Evolutionary conservation across 140 eudicot genomes (phyloP), one percentile per base, ranked within the genome.

Genomic region (Ambrosia hybrid): DNA sequence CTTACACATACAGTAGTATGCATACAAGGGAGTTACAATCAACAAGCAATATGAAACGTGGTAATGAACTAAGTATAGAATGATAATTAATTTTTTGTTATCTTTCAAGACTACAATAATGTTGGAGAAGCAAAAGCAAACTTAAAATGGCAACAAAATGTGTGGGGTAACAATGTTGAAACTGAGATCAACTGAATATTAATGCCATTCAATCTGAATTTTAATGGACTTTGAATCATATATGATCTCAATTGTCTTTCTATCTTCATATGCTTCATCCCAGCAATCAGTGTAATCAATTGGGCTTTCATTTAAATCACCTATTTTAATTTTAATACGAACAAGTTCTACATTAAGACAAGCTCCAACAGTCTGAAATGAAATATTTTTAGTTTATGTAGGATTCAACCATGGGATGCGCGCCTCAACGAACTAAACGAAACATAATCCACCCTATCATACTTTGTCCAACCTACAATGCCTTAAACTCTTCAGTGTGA

Each of bases 41-140:
- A 21, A 21, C 26, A 21, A 21, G 26, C 26, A 21, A 21, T 21
- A 21, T 21, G 26, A 21, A 21, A 21, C 26, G 26, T 21, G 26
- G 26, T 21, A 21, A 21, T 21, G 26, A 21, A 21, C 26, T 21
- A 1, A 21, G 26, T 21, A 21, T 21, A 21, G 26, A 21, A 21
- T 21, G 1, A 21, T 21, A 0, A 21, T 21, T 21, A n/a, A n/a
- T 21, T 21, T 21, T 21, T 21, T 21, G 1, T 21, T 21, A 21
- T 21, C 26, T 21, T 21, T 21, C 26, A 21, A 21, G 26, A 21
- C 26, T 0, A 21, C 26, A 21, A 21, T 21, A 21, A 21, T 21
- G 26, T 21, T 14, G 65, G 55, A 70, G 75, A 70, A 55, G 75
- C 75, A 70, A 70, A 53, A 70, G 33, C 55, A 38, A 70, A 70